Conservation (phyloP, 805 yeast species). For the Hanseniaspora lindneri region DNA sequence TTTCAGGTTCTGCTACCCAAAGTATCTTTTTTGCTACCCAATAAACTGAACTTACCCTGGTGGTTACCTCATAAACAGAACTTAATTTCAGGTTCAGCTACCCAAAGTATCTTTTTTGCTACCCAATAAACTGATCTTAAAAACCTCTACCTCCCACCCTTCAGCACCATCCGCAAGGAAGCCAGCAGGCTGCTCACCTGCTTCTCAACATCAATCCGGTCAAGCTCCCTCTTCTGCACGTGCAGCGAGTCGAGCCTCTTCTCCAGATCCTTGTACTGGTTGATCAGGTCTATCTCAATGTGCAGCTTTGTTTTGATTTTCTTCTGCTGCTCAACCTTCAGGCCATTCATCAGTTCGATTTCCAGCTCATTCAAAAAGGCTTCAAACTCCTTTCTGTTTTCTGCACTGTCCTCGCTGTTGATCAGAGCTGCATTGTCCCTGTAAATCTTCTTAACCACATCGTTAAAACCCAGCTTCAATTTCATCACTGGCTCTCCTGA, state of each 20-base stretch:
- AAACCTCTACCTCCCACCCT: no score
- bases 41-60: no score
- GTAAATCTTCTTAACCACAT: background rate
- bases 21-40: no score
- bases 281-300: constrained; percentile 2
- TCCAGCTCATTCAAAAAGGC: background rate
- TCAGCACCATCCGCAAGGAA: background rate
- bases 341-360: background rate
- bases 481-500: background rate
- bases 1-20: no score
- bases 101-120: no score
- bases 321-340: background rate
- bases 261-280: background rate
- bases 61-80: no score
- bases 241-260: background rate
- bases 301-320: background rate
- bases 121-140: no score
- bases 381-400: background rate
- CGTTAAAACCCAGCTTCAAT: background rate
- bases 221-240: background rate
- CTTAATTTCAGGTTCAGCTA: no score
- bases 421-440: background rate
- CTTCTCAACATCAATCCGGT: background rate
- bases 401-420: background rate
- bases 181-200: background rate